Base-by-base conservation (phyloP, 805 yeast species). In the Candida tammaniensis region DNA sequence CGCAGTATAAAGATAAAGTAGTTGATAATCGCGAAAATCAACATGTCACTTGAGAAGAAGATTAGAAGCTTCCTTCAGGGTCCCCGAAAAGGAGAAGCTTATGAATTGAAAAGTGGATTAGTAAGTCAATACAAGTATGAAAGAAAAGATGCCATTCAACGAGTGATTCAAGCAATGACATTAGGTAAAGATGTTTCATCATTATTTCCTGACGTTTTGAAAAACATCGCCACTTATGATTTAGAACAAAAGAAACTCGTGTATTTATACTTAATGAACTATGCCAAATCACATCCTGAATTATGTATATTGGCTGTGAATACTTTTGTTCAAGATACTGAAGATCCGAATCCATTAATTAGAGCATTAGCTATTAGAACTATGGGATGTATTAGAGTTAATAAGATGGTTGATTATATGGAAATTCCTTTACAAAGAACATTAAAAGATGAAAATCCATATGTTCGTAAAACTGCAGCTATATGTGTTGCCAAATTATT, bases 91-190 rank as follows among this genome's bases (percentile, higher is more conserved):
- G 85, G 88, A 32, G 95, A 93, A 61, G 79, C 95, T n/a, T 86
- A 76, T 49, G 98, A 93, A 61, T 75, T 93, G 50, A 78, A 89
- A 47, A 78, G 78, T 21, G 98, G 97, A 1, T 72, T 93, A 35
- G 97, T 89, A 4, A 87, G 96, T 7, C 97, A 87, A 62, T 93
- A 86, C 61, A 95, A 96, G 17, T 82, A 78, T 46, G 98, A 94
- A 53, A 74, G 96, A 40, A 93, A 93, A 57, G 98, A 93, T 58
- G 95, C 98, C 12, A 93, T 93, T 47, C 95, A 91, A 62, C 76
- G 96, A 40, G 96, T 94, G 14, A 93, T 93, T 54, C 94, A 93
- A 38, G 98, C 96, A 40, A 93, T 93, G 99, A 93, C 98, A 0
- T 77, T 88, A 19, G 98, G 98, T 8, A 93, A 93, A 55, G 98